Evolutionary conservation across 352 stramenopile genomes (phyloP), one percentile per base, ranked within the genome.

Genomic region (Phytophthora palmivora): DNA sequence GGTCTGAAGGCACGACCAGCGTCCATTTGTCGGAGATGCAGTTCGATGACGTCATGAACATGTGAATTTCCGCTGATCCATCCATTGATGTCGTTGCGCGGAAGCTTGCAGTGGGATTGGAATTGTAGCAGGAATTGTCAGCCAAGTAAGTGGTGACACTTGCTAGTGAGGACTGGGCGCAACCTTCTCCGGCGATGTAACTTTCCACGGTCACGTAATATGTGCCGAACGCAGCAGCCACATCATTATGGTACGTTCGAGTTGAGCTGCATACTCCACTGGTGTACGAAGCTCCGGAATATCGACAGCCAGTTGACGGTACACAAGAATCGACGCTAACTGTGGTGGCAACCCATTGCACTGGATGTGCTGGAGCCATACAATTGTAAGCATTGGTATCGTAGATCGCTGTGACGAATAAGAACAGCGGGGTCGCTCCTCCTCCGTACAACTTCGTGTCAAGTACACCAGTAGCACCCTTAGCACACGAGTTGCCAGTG

Each of bases 351-450:
- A 53, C 42, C 47, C 50, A 45, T 16, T 52, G 18, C 38, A 46
- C 12, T 5, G 46, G 57, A 30, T 16, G 30, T 3, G 9, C 38
- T 7, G 46, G 46, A 16, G 16, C 19, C 15, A 34, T 37, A 26
- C 46, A 65, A 21, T 21, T 18, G 6, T 37, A 16, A 14, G n/a
- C 26, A 11, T 7, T 65, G 5, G 57, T 30, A 24, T 28, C 4
- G 21, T 52, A 48, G 4, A 38, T 45, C 10, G 30, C 15, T 46
- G 41, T 47, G 19, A 51, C 18, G 1, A 18, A 33, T 33, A 54
- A 38, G 41, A 43, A 53, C n/a, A 62, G 4, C n/a, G 54, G 54
- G 15, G 54, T 54, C 34, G 34, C 34, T 39, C 54, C 54, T 22
- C 34, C 19, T 2, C 43, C 43, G 14, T 48, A 62, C 7, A 55